These are phyloP conservation scores for Pestalotiopsis sp. DNA, from an alignment of 2,329 filamentous ascomycete genomes.

Conservation along the genomic window DNA sequence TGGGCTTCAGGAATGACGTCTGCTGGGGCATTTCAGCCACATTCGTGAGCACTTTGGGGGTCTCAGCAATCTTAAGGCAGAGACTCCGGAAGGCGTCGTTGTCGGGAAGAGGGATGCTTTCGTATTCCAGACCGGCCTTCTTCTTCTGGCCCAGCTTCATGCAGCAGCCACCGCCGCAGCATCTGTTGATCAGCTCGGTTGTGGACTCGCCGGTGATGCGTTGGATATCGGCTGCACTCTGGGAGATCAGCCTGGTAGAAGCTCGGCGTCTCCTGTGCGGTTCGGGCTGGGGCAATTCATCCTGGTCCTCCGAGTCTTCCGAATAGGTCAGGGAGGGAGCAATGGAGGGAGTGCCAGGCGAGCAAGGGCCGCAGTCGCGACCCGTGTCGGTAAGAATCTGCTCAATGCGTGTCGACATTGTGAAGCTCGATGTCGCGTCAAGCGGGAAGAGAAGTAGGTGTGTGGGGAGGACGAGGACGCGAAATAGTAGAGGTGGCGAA, in stretches of 20 bases:
- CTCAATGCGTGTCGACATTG: constrained; percentile 38
- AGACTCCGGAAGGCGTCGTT: constrained; percentile 85
- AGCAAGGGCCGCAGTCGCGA: constrained; percentile 44
- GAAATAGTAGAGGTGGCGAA: constrained; percentile 13
- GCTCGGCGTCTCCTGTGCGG: constrained; percentile 60
- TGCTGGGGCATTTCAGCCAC: constrained; percentile 73
- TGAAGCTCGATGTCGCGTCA: neutral
- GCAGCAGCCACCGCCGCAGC: constrained; percentile 67
- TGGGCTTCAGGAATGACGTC: constrained; percentile 69
- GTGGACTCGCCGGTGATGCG: constrained; percentile 66
- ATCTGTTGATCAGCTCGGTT: constrained; percentile 62
- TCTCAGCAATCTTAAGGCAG: constrained; percentile 71
- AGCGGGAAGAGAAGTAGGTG: neutral
- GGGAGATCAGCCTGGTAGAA: constrained; percentile 68
- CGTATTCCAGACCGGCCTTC: constrained; percentile 50
- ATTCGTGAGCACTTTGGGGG: constrained; percentile 74
- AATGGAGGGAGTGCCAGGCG: constrained; percentile 47
- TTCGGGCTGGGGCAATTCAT: constrained; percentile 50
- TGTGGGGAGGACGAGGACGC: neutral
- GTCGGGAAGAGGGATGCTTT: constrained; percentile 64
- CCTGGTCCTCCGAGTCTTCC: constrained; percentile 61
- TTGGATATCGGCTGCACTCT: constrained; percentile 63
- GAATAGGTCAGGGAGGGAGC: constrained; percentile 66
- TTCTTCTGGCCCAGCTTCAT: constrained; percentile 46
- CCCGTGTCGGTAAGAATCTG: constrained; percentile 42